phyloP scores from a whole-genome alignment of 2,329 filamentous ascomycete genomes.

The Neofusicoccum laricinum region DNA sequence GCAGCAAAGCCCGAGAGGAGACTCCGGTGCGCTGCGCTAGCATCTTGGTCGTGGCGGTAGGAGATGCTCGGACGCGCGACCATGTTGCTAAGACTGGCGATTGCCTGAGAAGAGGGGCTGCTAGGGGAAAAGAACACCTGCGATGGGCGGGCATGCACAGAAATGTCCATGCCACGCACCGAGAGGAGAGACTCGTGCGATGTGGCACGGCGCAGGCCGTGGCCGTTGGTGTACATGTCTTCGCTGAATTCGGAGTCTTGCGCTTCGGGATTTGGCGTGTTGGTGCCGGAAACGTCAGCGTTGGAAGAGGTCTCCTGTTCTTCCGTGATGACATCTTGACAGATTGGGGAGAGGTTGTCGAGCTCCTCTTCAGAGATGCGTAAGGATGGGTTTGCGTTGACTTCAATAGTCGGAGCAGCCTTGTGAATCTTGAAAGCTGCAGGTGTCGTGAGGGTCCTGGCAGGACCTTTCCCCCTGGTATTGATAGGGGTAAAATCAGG shows the following conservation, averaged over 20 bases:
- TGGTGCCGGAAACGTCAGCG: neutral
- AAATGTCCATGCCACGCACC: slow-evolving; percentile 82
- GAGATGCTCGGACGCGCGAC: slow-evolving; percentile 28
- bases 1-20: slow-evolving; percentile 30
- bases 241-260: slow-evolving; percentile 9
- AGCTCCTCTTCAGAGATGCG: slow-evolving; percentile 20
- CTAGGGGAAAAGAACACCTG: slow-evolving; percentile 63
- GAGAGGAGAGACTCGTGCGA: slow-evolving; percentile 92
- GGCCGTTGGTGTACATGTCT: slow-evolving; percentile 27
- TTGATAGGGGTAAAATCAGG: slow-evolving; percentile 53
- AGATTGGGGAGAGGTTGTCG: neutral
- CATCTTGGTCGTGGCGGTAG: slow-evolving; percentile 48
- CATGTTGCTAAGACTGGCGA: slow-evolving; percentile 38
- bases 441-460: slow-evolving; percentile 9
- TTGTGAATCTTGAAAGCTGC: slow-evolving; percentile 28
- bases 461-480: slow-evolving; percentile 3
- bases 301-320: neutral
- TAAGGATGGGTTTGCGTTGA: slow-evolving; percentile 28
- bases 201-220: slow-evolving; percentile 39
- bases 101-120: slow-evolving; percentile 11
- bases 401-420: slow-evolving; percentile 19
- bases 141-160: slow-evolving; percentile 72
- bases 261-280: neutral
- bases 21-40: slow-evolving; percentile 54
- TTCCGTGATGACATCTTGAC: slow-evolving; percentile 24